phyloP scores from a whole-genome alignment of 2,329 filamentous ascomycete species.

The Stemphylium lycopersici region DNA sequence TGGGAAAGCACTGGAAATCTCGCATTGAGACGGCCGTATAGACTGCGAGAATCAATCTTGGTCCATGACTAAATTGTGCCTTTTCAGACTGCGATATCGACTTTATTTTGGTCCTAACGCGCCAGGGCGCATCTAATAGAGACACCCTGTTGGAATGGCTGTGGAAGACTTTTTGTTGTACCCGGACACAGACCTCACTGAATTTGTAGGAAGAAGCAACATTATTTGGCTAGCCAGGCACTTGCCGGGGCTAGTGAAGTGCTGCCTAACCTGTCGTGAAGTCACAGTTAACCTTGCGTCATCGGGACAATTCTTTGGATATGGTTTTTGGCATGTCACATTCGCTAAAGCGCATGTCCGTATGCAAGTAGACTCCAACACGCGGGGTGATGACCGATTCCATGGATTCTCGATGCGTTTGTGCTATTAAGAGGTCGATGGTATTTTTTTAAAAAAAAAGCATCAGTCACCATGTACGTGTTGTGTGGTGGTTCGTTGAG shows the following conservation, averaged over 20 bases:
- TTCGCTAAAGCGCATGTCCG: no score
- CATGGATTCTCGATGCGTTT: not conserved
- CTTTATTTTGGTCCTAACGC: not conserved
- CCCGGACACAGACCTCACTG: not conserved
- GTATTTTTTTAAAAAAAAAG: no score
- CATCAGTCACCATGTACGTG: not conserved
- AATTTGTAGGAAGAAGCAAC: not conserved
- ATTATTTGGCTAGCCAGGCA: not conserved
- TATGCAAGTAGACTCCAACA: no score
- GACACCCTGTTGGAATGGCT: not conserved
- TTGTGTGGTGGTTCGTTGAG: not conserved
- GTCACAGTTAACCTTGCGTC: not conserved
- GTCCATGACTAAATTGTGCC: constrained; percentile 7
- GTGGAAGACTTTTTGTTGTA: not conserved
- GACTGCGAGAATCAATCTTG: constrained; percentile 31
- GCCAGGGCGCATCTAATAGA: not conserved
- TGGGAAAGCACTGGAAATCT: constrained; percentile 18
- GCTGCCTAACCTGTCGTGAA: not conserved
- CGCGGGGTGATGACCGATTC: no score
- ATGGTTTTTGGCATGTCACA: not conserved
- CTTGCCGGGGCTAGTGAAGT: not conserved
- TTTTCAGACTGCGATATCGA: not conserved
- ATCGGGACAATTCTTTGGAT: not conserved
- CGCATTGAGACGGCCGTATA: constrained; percentile 40
- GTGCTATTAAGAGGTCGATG: not conserved